A percentile compares a stretch with the other conserved stretches of the same genome.
phyloP scores from a whole-genome alignment of 345 rosid species.

The Acer campestre region DNA sequence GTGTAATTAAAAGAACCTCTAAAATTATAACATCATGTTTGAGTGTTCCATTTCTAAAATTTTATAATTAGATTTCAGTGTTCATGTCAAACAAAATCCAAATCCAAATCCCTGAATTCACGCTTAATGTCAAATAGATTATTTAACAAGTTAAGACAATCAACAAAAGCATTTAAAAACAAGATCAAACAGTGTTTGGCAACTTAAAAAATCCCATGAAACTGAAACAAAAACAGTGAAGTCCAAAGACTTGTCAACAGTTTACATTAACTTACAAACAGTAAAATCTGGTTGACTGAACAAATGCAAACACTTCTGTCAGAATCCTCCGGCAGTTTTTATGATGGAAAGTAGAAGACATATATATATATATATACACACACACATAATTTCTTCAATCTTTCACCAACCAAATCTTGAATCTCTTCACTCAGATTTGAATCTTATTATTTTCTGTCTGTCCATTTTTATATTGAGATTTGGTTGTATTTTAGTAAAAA shows the following conservation, averaged over 20 bases:
- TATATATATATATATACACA: too few relatives aligned
- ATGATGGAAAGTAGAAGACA: too few relatives aligned
- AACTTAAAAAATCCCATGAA: not conserved
- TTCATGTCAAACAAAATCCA: slow-evolving; percentile 6
- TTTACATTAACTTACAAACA: not conserved
- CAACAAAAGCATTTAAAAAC: not conserved
- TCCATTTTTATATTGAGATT: not conserved
- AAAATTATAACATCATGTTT: too few relatives aligned
- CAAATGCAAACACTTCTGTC: too few relatives aligned
- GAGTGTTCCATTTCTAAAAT: not conserved
- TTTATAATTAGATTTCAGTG: not conserved
- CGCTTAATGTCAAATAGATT: slow-evolving; percentile 10
- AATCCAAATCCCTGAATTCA: slow-evolving; percentile 16
- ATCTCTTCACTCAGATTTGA: not conserved
- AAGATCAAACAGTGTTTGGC: not conserved
- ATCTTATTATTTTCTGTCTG: not conserved
- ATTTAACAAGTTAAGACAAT: not conserved
- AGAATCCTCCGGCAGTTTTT: too few relatives aligned
- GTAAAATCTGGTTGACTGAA: not conserved
- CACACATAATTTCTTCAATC: not conserved
- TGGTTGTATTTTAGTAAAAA: not conserved
- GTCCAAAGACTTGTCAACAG: not conserved
- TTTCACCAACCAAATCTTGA: slow-evolving; percentile 14
- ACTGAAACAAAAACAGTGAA: not conserved
- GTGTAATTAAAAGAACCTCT: too few relatives aligned